A percentile compares a stretch with the other conserved stretches of the same genome.
These are phyloP conservation scores for Amylocystis lapponica DNA, from an alignment of 768 basidiomycete species.

Conservation along the genomic window DNA sequence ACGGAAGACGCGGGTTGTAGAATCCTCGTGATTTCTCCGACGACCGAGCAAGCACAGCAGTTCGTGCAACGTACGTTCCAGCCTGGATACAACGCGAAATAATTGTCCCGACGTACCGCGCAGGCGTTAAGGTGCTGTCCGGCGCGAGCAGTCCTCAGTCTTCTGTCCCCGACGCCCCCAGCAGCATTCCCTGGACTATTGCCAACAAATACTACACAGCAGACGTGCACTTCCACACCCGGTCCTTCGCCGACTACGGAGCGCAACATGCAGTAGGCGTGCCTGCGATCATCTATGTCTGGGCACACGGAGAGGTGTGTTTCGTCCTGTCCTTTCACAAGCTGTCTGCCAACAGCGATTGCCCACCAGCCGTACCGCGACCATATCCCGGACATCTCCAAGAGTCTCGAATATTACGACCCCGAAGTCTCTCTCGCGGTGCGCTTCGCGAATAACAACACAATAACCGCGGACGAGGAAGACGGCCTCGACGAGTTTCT, in stretches of 20 bases:
- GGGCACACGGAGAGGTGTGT: conserved; percentile 61
- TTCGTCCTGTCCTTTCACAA: not conserved
- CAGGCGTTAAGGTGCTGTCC: conserved; percentile 22
- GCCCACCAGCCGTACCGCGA: conserved; percentile 49
- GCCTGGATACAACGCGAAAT: conserved; percentile 6
- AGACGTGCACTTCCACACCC: conserved; percentile 59
- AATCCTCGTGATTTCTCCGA: conserved; percentile 23
- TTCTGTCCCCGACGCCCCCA: not conserved
- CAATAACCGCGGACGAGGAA: conserved; percentile 34
- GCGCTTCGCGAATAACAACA: conserved; percentile 32
- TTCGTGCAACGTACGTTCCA: conserved; percentile 24
- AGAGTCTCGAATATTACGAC: conserved; percentile 43
- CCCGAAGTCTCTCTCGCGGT: conserved; percentile 74
- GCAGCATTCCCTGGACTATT: conserved; percentile 66
- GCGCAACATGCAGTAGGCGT: conserved; percentile 38
- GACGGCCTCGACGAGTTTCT: conserved; percentile 60
- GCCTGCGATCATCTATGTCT: conserved; percentile 73
- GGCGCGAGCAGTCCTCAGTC: not conserved
- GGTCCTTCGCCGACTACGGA: conserved; percentile 39
- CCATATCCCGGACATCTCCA: conserved; percentile 44
- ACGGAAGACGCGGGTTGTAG: conserved; percentile 14
- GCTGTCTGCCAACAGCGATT: not conserved
- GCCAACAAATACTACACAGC: conserved; percentile 80
- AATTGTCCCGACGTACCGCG: conserved; percentile 3
- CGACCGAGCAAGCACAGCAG: conserved; percentile 16